Base-by-base conservation (phyloP, 192 early-diverging fungal species). In the Chytriomyces sp. region DNA sequence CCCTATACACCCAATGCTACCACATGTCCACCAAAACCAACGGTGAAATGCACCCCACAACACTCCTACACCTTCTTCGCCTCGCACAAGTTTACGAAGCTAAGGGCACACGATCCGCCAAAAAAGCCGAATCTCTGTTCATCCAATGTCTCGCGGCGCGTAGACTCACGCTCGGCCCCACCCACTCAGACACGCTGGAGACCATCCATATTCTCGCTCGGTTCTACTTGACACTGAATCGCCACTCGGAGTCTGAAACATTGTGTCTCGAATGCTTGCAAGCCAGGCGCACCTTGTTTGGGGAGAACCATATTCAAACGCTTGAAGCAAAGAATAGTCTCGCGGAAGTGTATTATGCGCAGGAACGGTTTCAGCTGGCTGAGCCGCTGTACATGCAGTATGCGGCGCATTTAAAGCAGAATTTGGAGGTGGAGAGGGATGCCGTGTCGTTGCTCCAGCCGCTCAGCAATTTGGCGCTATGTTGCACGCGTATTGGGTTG, bases 331-430 rank as follows among this genome's bases (percentile, higher is more conserved):
- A n/a, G 16, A 57, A 57, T 57, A n/a, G 53, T 57, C 53, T 57
- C 20, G 53, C 53, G 53, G 53, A 57, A 57, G 53, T 57, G 53
- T 57, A 57, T 57, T 57, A 57, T 20, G 53, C 53, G 53, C 16
- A 57, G 53, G 20, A 57, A n/a, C 53, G 53, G 13, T 57, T 57
- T 20, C 13, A 57, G 53, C 16, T n/a, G 16, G 53, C 53, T n/a
- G 53, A 57, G 53, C 53, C 53, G 20, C 53, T 57, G 20, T 57
- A 57, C 53, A 57, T 20, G 13, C 53, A 57, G 20, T 57, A 57
- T 57, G 53, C 53, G 13, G 16, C 16, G 2, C 20, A 57, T 20
- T 57, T 57, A 5, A 57, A 57, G 53, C 53, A 57, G 20, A 57
- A 57, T 20, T 57, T 57, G 53, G 35, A 35, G 35, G 20, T 20